phyloP scores from a whole-genome alignment of 208 protist genomes.

The Angomonas deanei region DNA sequence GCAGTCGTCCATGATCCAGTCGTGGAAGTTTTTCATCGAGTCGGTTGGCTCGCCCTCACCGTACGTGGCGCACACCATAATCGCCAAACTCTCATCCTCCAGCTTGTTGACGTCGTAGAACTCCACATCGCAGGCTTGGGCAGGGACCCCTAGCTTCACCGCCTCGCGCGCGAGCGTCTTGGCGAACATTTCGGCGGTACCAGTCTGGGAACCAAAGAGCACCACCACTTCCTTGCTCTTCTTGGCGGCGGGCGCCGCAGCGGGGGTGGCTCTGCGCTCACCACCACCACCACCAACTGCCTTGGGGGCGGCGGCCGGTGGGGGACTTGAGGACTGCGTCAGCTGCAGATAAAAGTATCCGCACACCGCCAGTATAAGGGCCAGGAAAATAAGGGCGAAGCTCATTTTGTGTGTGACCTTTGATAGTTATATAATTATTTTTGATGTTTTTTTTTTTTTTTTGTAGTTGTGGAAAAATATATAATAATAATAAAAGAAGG shows the following conservation, averaged over 20 bases:
- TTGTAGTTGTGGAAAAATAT: not conserved
- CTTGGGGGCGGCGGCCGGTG: not conserved
- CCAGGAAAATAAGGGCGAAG: slow-evolving; percentile 31
- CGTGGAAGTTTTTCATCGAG: slow-evolving; percentile 84
- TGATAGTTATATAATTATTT: slow-evolving; percentile 1
- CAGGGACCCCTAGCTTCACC: slow-evolving; percentile 55
- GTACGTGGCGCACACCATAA: slow-evolving; percentile 85
- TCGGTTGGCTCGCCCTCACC: slow-evolving; percentile 90
- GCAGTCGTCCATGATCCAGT: slow-evolving; percentile 75
- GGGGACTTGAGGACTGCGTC: slow-evolving; percentile 6
- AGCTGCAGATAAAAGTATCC: slow-evolving; percentile 49
- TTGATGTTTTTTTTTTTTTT: slow-evolving; percentile 1
- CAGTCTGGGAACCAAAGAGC: slow-evolving; percentile 85
- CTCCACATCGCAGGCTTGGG: slow-evolving; percentile 54
- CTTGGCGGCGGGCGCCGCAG: not conserved
- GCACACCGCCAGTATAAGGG: slow-evolving; percentile 31
- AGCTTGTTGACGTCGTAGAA: slow-evolving; percentile 55
- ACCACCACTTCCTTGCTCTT: slow-evolving; percentile 54
- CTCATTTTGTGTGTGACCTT: slow-evolving; percentile 6
- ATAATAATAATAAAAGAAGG: not conserved
- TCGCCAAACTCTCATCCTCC: slow-evolving; percentile 58
- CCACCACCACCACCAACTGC: not conserved
- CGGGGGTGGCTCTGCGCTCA: not conserved
- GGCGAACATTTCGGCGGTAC: slow-evolving; percentile 87
- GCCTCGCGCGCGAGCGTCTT: slow-evolving; percentile 76